A percentile compares a stretch with the other conserved stretches of the same genome.
phyloP scores from a whole-genome alignment of 2,329 filamentous ascomycete species.

The Balansia obtecta region DNA sequence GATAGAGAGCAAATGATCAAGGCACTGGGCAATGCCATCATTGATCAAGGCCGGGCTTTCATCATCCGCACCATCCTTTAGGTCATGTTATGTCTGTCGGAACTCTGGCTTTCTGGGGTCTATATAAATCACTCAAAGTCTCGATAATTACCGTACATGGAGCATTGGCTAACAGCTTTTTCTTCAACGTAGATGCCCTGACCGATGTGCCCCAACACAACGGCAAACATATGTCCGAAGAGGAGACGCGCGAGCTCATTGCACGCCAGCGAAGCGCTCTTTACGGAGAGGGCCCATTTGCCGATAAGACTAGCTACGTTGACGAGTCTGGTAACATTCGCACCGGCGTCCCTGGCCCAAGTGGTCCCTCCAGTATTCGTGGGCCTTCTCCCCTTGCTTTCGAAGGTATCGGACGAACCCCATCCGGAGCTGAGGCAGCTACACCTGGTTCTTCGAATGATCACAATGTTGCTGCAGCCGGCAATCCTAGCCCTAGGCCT shows the following conservation, averaged over 20 bases:
- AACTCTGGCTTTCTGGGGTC: constrained; percentile 1
- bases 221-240: constrained; percentile 84
- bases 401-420: constrained; percentile 40
- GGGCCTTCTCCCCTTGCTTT: constrained; percentile 72
- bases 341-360: constrained; percentile 52
- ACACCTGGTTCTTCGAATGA: constrained; percentile 30
- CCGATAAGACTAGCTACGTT: constrained; percentile 52
- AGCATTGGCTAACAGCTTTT: constrained; percentile 24
- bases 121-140: constrained; percentile 1
- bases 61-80: constrained; percentile 6
- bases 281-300: constrained; percentile 67
- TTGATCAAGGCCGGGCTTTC: constrained; percentile 5
- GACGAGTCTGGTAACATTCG: constrained; percentile 56
- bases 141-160: constrained; percentile 13
- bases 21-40: constrained; percentile 10
- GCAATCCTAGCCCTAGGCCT: constrained; percentile 48
- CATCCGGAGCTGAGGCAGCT: constrained; percentile 23
- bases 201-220: constrained; percentile 28
- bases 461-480: constrained; percentile 23
- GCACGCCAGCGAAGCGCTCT: constrained; percentile 89
- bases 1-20: constrained; percentile 26
- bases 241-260: constrained; percentile 90
- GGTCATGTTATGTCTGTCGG: constrained; percentile 5
- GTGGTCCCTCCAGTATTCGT: constrained; percentile 51
- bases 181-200: constrained; percentile 36